These are phyloP conservation scores for Kuraishia cidri DNA, from an alignment of 805 yeast species.

Conservation along the genomic window DNA sequence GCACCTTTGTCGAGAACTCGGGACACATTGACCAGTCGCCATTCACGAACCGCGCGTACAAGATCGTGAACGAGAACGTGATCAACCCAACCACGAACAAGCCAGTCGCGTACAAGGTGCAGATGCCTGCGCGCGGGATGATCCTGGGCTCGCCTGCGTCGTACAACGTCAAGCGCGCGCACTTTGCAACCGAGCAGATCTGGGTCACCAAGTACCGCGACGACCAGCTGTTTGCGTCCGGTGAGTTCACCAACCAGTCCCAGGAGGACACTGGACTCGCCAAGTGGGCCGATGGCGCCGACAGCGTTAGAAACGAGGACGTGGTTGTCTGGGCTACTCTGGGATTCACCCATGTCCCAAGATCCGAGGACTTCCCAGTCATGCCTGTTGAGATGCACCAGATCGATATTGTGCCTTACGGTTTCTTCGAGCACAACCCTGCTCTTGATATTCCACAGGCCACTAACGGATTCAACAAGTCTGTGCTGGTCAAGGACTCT, in stretches of 20 bases:
- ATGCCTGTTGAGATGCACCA: constrained; percentile 80
- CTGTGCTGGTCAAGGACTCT: constrained; percentile 34
- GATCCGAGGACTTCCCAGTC: constrained; percentile 83
- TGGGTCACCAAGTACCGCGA: constrained; percentile 80
- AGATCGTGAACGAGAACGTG: constrained; percentile 64
- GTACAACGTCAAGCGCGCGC: constrained; percentile 62
- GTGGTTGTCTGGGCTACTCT: constrained; percentile 75
- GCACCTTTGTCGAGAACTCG: constrained; percentile 60
- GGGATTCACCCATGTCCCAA: constrained; percentile 76
- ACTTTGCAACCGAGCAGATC: constrained; percentile 66
- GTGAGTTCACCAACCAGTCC: constrained; percentile 82
- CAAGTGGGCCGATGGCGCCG: constrained; percentile 61
- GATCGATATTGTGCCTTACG: constrained; percentile 58
- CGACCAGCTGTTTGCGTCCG: constrained; percentile 68
- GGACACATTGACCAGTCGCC: constrained; percentile 70
- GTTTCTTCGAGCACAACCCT: constrained; percentile 73
- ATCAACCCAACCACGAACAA: constrained; percentile 61
- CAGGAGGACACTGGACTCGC: constrained; percentile 61
- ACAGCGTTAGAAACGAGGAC: constrained; percentile 65
- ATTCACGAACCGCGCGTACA: constrained; percentile 64
- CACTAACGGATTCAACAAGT: constrained; percentile 58
- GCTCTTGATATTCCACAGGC: constrained; percentile 73
- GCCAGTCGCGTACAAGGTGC: constrained; percentile 72
- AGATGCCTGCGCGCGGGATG: constrained; percentile 71
- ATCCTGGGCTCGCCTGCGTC: constrained; percentile 57